These are phyloP conservation scores for Teunomyces kruisii DNA, from an alignment of 805 yeast genomes.

Conservation along the genomic window DNA sequence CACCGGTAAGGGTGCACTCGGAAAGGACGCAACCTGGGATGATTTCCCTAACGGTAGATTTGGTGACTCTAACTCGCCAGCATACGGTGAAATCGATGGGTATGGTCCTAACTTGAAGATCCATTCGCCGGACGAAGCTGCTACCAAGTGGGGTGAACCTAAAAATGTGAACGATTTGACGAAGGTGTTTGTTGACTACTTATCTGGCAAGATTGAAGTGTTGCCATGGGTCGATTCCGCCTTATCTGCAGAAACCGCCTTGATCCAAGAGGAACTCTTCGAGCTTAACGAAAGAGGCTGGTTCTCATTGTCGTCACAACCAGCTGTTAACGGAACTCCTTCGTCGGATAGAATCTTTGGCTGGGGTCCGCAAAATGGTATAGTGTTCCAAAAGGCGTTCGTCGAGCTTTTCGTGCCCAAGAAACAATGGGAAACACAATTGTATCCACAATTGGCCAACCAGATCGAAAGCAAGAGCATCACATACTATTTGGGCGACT, in stretches of 20 bases:
- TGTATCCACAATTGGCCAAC: slow-evolving; percentile 52
- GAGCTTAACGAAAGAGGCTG: slow-evolving; percentile 70
- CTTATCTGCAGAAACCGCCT: slow-evolving; percentile 82
- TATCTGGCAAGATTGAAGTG: slow-evolving; percentile 70
- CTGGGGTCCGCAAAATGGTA: slow-evolving; percentile 94
- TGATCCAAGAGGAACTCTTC: slow-evolving; percentile 88
- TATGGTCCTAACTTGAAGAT: slow-evolving; percentile 91
- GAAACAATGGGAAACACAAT: slow-evolving; percentile 58
- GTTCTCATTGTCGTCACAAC: slow-evolving; percentile 94
- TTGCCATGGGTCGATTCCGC: slow-evolving; percentile 93
- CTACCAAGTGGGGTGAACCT: slow-evolving; percentile 81
- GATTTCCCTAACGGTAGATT: slow-evolving; percentile 95
- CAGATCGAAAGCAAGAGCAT: slow-evolving; percentile 44
- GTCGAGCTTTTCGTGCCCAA: slow-evolving; percentile 79
- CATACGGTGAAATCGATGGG: slow-evolving; percentile 97
- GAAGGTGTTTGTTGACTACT: slow-evolving; percentile 65
- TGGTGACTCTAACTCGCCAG: slow-evolving; percentile 94
- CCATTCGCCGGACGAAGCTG: slow-evolving; percentile 58
- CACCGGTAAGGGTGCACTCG: slow-evolving; percentile 78
- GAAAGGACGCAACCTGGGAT: slow-evolving; percentile 95
- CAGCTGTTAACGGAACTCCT: slow-evolving; percentile 78
- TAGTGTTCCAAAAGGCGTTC: slow-evolving; percentile 89
- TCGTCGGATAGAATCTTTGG: slow-evolving; percentile 90
- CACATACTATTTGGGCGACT: slow-evolving; percentile 75
- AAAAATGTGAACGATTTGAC: slow-evolving; percentile 57